phyloP scores from a whole-genome alignment of 2,329 filamentous ascomycete genomes.

The Magnaporthiopsis rhizophila region DNA sequence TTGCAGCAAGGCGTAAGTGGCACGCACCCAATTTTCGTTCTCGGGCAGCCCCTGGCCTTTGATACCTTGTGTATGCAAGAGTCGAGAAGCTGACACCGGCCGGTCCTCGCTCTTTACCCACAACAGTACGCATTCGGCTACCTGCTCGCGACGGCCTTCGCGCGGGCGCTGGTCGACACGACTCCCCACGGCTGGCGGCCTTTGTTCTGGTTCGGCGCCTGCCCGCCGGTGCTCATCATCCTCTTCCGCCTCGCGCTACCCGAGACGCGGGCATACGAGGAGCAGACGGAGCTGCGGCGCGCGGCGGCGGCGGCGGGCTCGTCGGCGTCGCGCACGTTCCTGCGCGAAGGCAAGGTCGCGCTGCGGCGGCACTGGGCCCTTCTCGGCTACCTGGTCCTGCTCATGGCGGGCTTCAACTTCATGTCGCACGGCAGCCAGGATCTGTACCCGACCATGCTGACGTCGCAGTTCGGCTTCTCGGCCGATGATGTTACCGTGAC shows the following conservation, averaged over 20 bases:
- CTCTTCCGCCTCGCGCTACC: slow-evolving; percentile 67
- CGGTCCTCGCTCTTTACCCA: too few species aligned
- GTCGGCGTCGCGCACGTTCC: slow-evolving; percentile 34
- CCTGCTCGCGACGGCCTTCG: slow-evolving; percentile 49
- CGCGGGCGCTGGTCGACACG: slow-evolving; percentile 63
- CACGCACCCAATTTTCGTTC: slow-evolving; percentile 26
- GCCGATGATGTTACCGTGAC: slow-evolving; percentile 36
- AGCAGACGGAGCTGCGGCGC: slow-evolving; percentile 54
- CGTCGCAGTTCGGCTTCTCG: slow-evolving; percentile 7
- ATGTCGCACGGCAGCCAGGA: slow-evolving; percentile 44
- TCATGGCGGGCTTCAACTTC: slow-evolving; percentile 91
- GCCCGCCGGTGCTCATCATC: slow-evolving; percentile 74
- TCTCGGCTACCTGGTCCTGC: slow-evolving; percentile 70
- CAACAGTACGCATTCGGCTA: slow-evolving; percentile 55
- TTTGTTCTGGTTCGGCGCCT: slow-evolving; percentile 82
- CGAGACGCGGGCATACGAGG: slow-evolving; percentile 67
- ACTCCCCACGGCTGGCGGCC: slow-evolving; percentile 76
- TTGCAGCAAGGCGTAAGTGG: slow-evolving; percentile 56
- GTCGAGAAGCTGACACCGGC: too few species aligned
- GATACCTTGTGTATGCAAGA: too few species aligned
- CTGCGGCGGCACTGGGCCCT: slow-evolving; percentile 73
- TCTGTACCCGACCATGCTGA: slow-evolving; percentile 49
- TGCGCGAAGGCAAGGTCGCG: slow-evolving; percentile 70
- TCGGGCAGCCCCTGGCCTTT: slow-evolving; percentile 9
- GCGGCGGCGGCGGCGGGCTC: slow-evolving; percentile 15